Evolutionary conservation across 164 flowering plant genomes (phyloP).

Genomic region (Liriodendron chinense): DNA sequence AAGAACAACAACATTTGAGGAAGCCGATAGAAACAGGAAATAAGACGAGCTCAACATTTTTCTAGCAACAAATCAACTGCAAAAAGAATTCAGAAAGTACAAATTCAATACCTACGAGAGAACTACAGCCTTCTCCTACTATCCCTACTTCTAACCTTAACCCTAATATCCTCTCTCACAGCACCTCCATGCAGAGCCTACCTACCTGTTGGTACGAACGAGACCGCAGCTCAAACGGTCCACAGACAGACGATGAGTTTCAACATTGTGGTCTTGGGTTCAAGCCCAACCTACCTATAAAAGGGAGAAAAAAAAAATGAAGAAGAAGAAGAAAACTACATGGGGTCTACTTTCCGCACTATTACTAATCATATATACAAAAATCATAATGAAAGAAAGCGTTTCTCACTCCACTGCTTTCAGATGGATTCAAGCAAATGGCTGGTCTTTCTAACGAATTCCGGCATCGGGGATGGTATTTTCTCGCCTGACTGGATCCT

Average conservation of each 20-base stretch:
- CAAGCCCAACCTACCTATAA: background rate
- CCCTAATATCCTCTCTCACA: background rate
- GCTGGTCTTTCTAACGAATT: conserved; percentile 17
- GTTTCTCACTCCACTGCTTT: background rate
- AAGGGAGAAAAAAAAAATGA: too few relatives aligned
- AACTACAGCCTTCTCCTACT: background rate
- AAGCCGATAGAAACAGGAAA: background rate
- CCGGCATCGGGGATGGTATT: background rate
- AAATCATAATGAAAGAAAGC: background rate
- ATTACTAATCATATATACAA: conserved; percentile 1
- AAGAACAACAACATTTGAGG: background rate
- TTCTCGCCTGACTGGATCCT: conserved; percentile 36
- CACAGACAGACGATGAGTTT: background rate
- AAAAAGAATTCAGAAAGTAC: conserved; percentile 53
- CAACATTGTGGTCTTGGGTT: background rate
- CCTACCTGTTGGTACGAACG: conserved; percentile 4
- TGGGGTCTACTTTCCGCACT: background rate
- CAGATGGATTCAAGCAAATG: conserved; percentile 27
- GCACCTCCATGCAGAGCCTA: background rate
- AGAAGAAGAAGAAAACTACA: too few relatives aligned
- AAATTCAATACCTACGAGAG: conserved; percentile 25
- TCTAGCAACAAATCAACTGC: conserved; percentile 44
- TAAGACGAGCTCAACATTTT: background rate
- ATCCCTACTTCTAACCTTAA: conserved; percentile 1
- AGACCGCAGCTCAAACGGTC: background rate